Conservation (phyloP, 371 early-diverging fungal genomes). For the Rhizopus arrhizus region DNA sequence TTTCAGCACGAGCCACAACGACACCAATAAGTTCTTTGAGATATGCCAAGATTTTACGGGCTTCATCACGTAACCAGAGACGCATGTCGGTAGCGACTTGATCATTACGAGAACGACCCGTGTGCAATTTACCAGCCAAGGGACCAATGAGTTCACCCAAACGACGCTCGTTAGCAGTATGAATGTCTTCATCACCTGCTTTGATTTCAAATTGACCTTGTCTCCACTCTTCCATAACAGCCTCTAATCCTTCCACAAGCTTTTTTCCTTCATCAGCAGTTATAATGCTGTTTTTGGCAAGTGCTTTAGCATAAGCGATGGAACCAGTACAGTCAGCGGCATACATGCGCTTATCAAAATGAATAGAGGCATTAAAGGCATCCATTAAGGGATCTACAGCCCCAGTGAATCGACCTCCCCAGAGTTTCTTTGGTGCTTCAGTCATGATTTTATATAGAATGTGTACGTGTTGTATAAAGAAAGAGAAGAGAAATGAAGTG, state of each 20-base stretch:
- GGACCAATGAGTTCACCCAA: constrained; percentile 90
- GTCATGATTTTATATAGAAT: constrained; percentile 12
- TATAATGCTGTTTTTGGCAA: constrained; percentile 75
- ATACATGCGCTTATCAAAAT: constrained; percentile 91
- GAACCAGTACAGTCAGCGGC: constrained; percentile 88
- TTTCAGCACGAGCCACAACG: constrained; percentile 77
- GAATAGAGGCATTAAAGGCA: constrained; percentile 92
- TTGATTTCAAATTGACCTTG: constrained; percentile 71
- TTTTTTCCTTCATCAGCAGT: constrained; percentile 71
- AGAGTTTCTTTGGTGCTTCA: constrained; percentile 60
- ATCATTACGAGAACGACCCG: constrained; percentile 94
- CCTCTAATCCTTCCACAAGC: constrained; percentile 74
- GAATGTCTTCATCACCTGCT: constrained; percentile 95
- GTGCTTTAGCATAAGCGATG: constrained; percentile 88
- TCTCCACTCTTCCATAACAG: constrained; percentile 86
- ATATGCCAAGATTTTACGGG: constrained; percentile 57
- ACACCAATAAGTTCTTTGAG: constrained; percentile 78
- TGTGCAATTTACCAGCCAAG: constrained; percentile 95
- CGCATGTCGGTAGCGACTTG: constrained; percentile 98
- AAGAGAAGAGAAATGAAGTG: not conserved
- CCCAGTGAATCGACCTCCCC: constrained; percentile 89
- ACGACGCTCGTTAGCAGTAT: constrained; percentile 96
- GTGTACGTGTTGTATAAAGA: not conserved
- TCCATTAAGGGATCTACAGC: constrained; percentile 95
- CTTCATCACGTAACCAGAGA: constrained; percentile 88